A percentile compares a stretch with the other conserved stretches of the same genome.
phyloP scores from a whole-genome alignment of 2,329 filamentous ascomycete genomes.

The Cladophialophora psammophila region DNA sequence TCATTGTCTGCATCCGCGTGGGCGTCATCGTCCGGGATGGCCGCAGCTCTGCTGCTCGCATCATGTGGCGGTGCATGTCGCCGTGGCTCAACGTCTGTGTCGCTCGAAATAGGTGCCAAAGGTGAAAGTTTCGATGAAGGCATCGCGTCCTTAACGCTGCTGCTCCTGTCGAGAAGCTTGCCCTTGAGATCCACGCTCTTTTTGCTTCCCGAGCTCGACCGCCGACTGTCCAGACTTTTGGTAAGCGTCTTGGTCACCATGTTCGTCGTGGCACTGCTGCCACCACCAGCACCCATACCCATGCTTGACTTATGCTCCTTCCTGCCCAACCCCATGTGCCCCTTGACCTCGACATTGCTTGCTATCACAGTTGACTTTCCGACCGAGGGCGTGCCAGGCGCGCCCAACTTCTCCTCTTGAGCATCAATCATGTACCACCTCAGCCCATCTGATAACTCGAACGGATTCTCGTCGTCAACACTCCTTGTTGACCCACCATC shows the following conservation, averaged over 20 bases:
- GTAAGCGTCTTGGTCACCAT: conserved; percentile 79
- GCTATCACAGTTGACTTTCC: conserved; percentile 91
- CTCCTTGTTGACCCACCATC: conserved; percentile 60
- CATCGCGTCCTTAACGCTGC: conserved; percentile 27
- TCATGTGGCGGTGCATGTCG: conserved; percentile 16
- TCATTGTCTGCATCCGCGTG: conserved; percentile 26
- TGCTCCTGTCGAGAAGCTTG: conserved; percentile 27
- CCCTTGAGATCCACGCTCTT: conserved; percentile 61
- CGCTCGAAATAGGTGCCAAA: conserved; percentile 36
- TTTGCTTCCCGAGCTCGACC: conserved; percentile 85
- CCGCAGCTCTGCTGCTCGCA: not conserved
- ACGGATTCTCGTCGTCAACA: conserved; percentile 91
- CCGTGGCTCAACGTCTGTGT: conserved; percentile 46
- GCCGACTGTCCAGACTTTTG: conserved; percentile 88
- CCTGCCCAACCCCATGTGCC: conserved; percentile 54
- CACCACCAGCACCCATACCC: conserved; percentile 39
- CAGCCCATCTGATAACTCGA: conserved; percentile 91
- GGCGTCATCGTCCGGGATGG: conserved; percentile 12
- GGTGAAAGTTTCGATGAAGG: conserved; percentile 25
- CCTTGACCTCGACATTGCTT: conserved; percentile 84
- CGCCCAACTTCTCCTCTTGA: conserved; percentile 87
- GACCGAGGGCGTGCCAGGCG: conserved; percentile 88
- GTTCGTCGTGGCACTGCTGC: conserved; percentile 46
- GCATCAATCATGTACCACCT: conserved; percentile 97
- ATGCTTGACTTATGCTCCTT: conserved; percentile 35